Conservation (phyloP, 2,329 filamentous ascomycete species). For the Fusarium armeniacum region DNA sequence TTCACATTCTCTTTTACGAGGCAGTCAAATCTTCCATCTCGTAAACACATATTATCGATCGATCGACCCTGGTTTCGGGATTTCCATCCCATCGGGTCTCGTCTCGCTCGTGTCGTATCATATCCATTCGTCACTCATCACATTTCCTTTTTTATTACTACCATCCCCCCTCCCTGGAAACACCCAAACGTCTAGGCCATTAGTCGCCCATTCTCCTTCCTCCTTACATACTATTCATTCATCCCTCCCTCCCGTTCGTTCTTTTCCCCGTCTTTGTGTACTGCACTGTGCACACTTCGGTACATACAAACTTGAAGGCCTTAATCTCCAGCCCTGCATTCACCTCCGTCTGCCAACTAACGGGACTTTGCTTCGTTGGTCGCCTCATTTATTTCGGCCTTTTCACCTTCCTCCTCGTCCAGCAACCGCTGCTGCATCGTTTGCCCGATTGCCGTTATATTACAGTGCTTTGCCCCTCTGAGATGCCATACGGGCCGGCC, state of each 20-base stretch:
- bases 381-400: conserved; percentile 12
- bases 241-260: conserved; percentile 34
- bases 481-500: conserved; percentile 46
- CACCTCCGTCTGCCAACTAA: conserved; percentile 18
- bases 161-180: conserved; percentile 48
- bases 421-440: not conserved
- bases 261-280: conserved; percentile 26
- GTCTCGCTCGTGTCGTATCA: conserved; percentile 14
- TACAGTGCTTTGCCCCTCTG: conserved; percentile 26
- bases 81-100: conserved; percentile 25
- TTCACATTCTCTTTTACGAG: conserved; percentile 9
- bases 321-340: conserved; percentile 29
- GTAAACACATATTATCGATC: conserved; percentile 27
- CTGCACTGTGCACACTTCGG: not conserved
- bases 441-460: not conserved
- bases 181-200: conserved; percentile 15
- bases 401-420: conserved; percentile 7
- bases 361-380: conserved; percentile 14
- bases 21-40: conserved; percentile 5
- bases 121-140: conserved; percentile 16
- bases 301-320: conserved; percentile 8
- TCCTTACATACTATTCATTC: conserved; percentile 21
- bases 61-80: conserved; percentile 40
- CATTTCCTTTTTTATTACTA: conserved; percentile 48
- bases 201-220: conserved; percentile 50